Evolutionary conservation across 2,329 filamentous ascomycete species (phyloP), one percentile per base, ranked within the genome.

Genomic region (Kalaharituber pfeilii): DNA sequence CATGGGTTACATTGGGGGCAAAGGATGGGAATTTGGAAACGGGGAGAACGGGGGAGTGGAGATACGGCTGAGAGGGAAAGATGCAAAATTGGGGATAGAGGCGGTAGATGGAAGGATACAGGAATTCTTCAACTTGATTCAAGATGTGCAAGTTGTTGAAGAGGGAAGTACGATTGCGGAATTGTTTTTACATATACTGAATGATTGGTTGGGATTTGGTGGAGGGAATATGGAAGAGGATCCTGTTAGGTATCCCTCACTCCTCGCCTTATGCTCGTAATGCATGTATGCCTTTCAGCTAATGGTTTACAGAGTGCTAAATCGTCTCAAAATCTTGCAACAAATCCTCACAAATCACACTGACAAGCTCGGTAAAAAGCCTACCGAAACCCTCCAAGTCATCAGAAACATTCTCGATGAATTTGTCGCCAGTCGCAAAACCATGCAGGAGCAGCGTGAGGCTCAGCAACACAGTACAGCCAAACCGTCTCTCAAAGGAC

Each of bases 371-470:
- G 75, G 82, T 27, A 74, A 73, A 28, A 75, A 79, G 54, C 80
- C 82, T 1, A 74, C 74, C 44, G 78, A 83, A 60, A 72, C 84
- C 5, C 68, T 86, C 1, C 75, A 79, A 47, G 72, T 87, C 1
- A 74, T 81, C 50, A 71, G 72, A 51, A 75, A 82, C 53, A 72
- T 86, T 0, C 65, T 86, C 1, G 66, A 68, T 4, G 70, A 71
- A 15, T 71, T 73, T 28, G 66, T 70, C 5, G 67, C 69, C 3
- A 67, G 69, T 0, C 55, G 67, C 2, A 65, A 70, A 2, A 70
- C 69, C 15, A 27, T 61, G 53, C 75, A 78, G 33, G 66, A 75
- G 20, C 63, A 53, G 7, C 36, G 52, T 5, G 49, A 51, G n/a
- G 33, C 44, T 4, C 51, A 59, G 22, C 62, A 72, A 2, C 61